These are phyloP conservation scores for Fraxinus albicans DNA, from an alignment of 305 asterid species.

Conservation along the genomic window DNA sequence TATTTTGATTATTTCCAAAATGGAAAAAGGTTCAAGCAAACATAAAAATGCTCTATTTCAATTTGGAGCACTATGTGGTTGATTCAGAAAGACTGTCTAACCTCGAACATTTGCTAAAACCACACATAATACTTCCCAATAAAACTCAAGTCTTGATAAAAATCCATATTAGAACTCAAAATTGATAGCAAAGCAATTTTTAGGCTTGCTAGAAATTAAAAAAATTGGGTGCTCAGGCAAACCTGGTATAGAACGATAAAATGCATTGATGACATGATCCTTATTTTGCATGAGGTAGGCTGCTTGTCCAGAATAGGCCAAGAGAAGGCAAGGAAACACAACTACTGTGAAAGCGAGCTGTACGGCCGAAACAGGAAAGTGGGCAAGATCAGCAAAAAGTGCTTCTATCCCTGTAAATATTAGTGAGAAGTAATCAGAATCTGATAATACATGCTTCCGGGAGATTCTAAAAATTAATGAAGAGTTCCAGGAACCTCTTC, in stretches of 20 bases:
- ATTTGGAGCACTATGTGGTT: background rate
- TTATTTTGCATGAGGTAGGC: conserved; percentile 79
- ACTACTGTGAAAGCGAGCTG: conserved; percentile 88
- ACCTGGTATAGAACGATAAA: conserved; percentile 99
- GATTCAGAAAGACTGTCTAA: background rate
- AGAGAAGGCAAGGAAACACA: conserved; percentile 97
- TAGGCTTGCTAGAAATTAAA: background rate
- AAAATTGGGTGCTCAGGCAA: conserved; percentile 2
- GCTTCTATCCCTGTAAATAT: conserved; percentile 91
- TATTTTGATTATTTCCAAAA: background rate
- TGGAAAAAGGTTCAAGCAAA: background rate
- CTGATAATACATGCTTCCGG: background rate
- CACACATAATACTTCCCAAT: background rate
- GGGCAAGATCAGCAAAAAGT: conserved; percentile 94
- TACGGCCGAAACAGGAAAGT: conserved; percentile 87
- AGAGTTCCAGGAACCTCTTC: conserved; percentile 3
- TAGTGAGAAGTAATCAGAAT: conserved; percentile 22
- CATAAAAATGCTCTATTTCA: background rate
- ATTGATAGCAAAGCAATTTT: background rate
- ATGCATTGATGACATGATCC: conserved; percentile 76
- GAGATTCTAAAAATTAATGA: background rate
- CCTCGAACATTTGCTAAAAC: background rate
- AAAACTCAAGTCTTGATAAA: background rate
- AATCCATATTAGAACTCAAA: background rate
- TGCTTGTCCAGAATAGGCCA: conserved; percentile 96